Conservation (phyloP, 2,329 filamentous ascomycete species). For the Cladorrhinum sp. region DNA sequence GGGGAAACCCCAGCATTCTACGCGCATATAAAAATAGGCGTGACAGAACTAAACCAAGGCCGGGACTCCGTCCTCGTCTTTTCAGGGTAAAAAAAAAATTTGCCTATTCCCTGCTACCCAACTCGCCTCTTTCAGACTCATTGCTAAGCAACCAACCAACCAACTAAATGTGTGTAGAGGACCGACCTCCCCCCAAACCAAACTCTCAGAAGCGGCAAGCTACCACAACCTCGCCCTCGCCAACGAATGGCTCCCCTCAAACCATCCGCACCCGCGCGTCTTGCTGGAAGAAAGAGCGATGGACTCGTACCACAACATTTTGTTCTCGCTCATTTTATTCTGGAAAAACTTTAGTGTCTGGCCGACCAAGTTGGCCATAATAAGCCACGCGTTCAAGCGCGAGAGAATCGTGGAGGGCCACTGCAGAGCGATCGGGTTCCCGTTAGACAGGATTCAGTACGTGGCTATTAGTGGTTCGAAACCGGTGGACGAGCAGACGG, state of each 20-base stretch:
- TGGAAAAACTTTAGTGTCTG: slow-evolving; percentile 52
- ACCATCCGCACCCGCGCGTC: slow-evolving; percentile 42
- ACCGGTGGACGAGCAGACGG: slow-evolving; percentile 37
- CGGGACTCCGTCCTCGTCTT: slow-evolving; percentile 58
- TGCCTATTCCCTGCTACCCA: not conserved
- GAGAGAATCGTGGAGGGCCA: slow-evolving; percentile 61
- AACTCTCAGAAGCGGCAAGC: slow-evolving; percentile 62
- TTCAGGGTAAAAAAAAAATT: slow-evolving; percentile 66
- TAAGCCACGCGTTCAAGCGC: slow-evolving; percentile 69
- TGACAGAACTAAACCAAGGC: slow-evolving; percentile 50
- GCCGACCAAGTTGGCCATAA: slow-evolving; percentile 57
- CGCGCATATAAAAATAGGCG: slow-evolving; percentile 66
- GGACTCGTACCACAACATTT: slow-evolving; percentile 81
- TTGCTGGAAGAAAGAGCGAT: slow-evolving; percentile 68
- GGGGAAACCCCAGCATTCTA: slow-evolving; percentile 78
- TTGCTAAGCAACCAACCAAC: too few relatives aligned
- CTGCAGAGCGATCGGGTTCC: slow-evolving; percentile 58
- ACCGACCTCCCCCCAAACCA: slow-evolving; percentile 43
- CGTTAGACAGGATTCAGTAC: slow-evolving; percentile 45
- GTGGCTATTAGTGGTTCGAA: slow-evolving; percentile 47
- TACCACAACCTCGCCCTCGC: slow-evolving; percentile 54
- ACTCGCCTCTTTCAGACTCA: not conserved
- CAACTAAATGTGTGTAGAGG: not conserved
- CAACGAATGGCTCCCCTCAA: slow-evolving; percentile 43
- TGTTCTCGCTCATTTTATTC: slow-evolving; percentile 65